Evolutionary conservation across 768 basidiomycete species (phyloP), one percentile per base, ranked within the genome.

Genomic region (Lactarius pseudohatsudake): DNA sequence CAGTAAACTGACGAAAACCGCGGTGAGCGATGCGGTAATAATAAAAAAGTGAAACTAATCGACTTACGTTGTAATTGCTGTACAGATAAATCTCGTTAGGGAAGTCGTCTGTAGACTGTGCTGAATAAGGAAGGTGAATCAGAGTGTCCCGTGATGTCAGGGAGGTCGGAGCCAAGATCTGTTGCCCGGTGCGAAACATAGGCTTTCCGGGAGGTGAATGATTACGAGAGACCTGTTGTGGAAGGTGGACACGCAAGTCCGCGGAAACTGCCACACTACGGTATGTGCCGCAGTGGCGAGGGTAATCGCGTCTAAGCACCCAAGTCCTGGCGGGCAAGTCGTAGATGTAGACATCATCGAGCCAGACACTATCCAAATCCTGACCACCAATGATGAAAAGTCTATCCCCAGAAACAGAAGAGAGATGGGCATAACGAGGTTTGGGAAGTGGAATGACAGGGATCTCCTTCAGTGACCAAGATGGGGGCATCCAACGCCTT

Each of bases 371-470:
- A 71, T 85, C 86, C 68, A 97, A 85, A 75, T 98, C 94, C 74
- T 99, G 96, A 0, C 96, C 96, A 6, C 97, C 96, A 59, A 97
- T 93, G 72, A 99, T 84, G 75, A 96, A 90, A 40, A 99, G 83
- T 43, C 88, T 83, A 77, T 91, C 88, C 20, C 89, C 83, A 13
- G 92, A 90, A 53, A 98, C 84, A 2, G 93, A 88, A 16, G 94
- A 96, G 13, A 98, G 82, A 75, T 99, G 96, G 13, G 96, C 96
- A 74, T 98, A 98, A 69, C 97, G 88, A 28, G 94, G 88, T 47
- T 89, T 88, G 2, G 96, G 96, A 13, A 85, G 72, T 6, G 87
- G 80, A 1, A 81, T 74, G 9, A 85, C 83, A 18, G 83, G 72
- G 43, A 79, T 64, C 18, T 73, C 47, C 75, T 73, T 45, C 72